Evolutionary conservation across 768 basidiomycete genomes (phyloP).

Genomic region (Mycena olivaceomarginata): DNA sequence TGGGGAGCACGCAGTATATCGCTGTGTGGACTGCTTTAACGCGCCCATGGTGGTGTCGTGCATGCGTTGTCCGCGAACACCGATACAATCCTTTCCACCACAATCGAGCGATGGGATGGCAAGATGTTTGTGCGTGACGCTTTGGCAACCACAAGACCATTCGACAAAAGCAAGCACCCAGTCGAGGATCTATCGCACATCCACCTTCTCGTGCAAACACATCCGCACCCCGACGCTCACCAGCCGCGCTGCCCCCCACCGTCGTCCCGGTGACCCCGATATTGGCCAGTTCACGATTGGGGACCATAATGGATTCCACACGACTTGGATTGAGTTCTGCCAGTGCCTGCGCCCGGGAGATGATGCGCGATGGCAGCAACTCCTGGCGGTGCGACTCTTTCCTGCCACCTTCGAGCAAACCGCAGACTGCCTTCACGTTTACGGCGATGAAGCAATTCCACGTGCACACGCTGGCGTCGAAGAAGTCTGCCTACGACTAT

Average conservation of each 20-base stretch:
- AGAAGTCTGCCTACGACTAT: slow-evolving; percentile 55
- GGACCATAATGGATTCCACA: slow-evolving; percentile 12
- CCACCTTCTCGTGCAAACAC: not conserved
- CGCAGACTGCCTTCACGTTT: slow-evolving; percentile 43
- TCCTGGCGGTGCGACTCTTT: slow-evolving; percentile 29
- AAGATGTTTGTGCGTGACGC: not conserved
- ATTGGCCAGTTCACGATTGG: not conserved
- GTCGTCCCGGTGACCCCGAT: not conserved
- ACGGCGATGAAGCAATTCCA: slow-evolving; percentile 48
- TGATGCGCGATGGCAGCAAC: not conserved
- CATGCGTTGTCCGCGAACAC: not conserved
- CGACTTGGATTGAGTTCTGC: not conserved
- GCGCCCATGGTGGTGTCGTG: not conserved
- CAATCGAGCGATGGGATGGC: slow-evolving; percentile 21
- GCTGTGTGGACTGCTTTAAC: not conserved
- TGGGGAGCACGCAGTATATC: not conserved
- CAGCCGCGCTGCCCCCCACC: too few species aligned
- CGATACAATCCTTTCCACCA: slow-evolving; percentile 6
- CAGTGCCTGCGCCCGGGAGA: not conserved
- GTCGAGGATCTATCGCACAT: not conserved
- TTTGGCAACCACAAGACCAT: not conserved
- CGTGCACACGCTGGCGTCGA: slow-evolving; percentile 53
- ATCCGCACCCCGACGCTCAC: too few species aligned
- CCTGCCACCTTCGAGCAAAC: slow-evolving; percentile 43
- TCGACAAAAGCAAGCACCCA: not conserved